Percentiles rank a stretch among this genome's conserved stretches.
These are phyloP conservation scores for Calonectria montana DNA, from an alignment of 2,329 filamentous ascomycete genomes.

Conservation along the genomic window DNA sequence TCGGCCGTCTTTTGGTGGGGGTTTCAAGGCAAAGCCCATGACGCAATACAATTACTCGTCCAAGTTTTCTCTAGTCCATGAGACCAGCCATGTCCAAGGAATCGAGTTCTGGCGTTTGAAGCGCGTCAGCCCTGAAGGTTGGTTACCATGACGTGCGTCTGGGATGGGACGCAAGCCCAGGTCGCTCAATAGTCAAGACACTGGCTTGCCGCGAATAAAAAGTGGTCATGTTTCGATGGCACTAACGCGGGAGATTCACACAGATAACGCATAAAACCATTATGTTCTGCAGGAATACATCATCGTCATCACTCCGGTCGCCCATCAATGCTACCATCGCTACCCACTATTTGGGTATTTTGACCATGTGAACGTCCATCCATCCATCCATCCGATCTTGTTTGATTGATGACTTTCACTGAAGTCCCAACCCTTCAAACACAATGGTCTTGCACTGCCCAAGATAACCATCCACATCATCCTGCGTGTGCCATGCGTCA, in stretches of 20 bases:
- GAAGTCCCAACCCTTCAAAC: background rate
- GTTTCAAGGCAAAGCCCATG: conserved; percentile 15
- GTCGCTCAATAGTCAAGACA: background rate
- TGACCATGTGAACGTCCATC: background rate
- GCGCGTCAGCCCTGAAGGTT: background rate
- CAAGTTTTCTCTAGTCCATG: conserved; percentile 8
- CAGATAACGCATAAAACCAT: background rate
- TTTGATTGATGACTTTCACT: background rate
- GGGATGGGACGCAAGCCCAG: background rate
- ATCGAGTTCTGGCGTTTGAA: background rate
- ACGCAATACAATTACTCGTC: conserved; percentile 17
- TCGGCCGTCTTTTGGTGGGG: background rate
- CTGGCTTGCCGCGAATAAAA: background rate
- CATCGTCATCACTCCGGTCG: background rate
- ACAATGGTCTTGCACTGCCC: background rate
- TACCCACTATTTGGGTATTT: background rate
- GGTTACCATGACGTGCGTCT: background rate
- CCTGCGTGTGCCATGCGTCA: background rate
- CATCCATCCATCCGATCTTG: background rate
- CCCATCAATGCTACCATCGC: background rate
- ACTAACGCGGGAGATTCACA: background rate
- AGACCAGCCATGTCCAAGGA: conserved; percentile 12
- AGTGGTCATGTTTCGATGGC: background rate
- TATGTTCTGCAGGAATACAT: conserved; percentile 11
- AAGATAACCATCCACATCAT: background rate